These are phyloP conservation scores for Auriculariales sp. DNA, from an alignment of 768 basidiomycete species.

Conservation along the genomic window DNA sequence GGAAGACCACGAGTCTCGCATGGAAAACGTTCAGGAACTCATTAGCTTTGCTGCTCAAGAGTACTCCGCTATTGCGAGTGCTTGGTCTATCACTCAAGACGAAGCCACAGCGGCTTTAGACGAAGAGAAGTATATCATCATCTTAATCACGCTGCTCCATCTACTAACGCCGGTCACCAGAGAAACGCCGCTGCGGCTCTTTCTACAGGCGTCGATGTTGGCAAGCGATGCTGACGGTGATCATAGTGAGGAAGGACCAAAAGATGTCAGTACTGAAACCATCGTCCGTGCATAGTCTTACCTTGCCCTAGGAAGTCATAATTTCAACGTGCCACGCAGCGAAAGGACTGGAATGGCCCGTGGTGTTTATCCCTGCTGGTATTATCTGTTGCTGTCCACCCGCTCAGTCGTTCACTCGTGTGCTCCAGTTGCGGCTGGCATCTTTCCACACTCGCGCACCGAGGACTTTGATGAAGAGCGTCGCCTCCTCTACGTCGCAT, in stretches of 20 bases:
- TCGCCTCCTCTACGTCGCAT: conserved; percentile 77
- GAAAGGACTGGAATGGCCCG: conserved; percentile 87
- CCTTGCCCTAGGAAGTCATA: conserved; percentile 51
- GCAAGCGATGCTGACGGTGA: conserved; percentile 64
- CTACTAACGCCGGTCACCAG: conserved; percentile 11
- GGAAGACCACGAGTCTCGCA: conserved; percentile 58
- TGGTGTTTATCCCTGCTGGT: conserved; percentile 70
- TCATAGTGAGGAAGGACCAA: conserved; percentile 28
- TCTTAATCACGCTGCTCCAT: too few relatives aligned
- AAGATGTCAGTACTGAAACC: conserved; percentile 24
- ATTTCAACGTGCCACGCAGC: conserved; percentile 81
- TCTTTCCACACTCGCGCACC: conserved; percentile 60
- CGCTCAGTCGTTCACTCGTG: too few relatives aligned
- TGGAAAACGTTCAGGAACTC: conserved; percentile 81
- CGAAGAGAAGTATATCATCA: too few relatives aligned
- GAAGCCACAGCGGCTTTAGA: too few relatives aligned
- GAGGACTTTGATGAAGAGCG: conserved; percentile 75
- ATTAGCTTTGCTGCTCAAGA: conserved; percentile 66
- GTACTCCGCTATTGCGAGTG: too few relatives aligned
- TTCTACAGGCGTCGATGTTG: conserved; percentile 70
- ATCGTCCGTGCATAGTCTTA: not conserved
- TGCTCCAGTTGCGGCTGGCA: conserved; percentile 52
- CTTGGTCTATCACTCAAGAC: too few relatives aligned
- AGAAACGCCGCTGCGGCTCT: conserved; percentile 48
- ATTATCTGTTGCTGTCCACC: too few relatives aligned